Evolutionary conservation across 2,329 filamentous ascomycete genomes (phyloP).

Genomic region (Colletotrichum ledebouriae): DNA sequence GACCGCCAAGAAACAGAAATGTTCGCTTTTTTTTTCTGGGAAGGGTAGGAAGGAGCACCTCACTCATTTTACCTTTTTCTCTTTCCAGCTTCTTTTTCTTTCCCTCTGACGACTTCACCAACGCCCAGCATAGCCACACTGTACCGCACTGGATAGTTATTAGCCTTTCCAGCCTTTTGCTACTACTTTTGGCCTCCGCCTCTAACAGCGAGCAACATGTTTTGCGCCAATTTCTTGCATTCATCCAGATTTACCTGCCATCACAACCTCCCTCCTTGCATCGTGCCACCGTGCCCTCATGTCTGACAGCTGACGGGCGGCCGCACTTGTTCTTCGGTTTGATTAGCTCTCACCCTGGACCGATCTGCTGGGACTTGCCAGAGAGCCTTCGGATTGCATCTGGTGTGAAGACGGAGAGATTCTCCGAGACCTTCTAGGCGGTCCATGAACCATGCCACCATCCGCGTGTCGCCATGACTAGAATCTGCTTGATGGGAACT

Average conservation of each 20-base stretch:
- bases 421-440: neutral
- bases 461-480: no score
- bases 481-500: neutral
- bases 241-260: neutral
- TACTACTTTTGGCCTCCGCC: no score
- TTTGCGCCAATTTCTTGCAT: neutral
- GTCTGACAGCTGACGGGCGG: neutral
- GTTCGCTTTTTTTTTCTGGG: conserved; percentile 1
- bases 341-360: neutral
- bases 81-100: neutral
- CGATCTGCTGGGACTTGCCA: neutral
- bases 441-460: no score
- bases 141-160: no score
- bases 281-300: no score
- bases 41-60: neutral
- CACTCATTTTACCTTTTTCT: neutral
- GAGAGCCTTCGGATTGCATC: neutral
- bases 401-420: neutral
- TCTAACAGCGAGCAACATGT: neutral
- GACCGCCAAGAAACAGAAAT: conserved; percentile 38
- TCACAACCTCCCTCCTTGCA: neutral
- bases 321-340: neutral
- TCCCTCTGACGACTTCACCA: no score
- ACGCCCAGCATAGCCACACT: no score
- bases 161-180: no score